Percentiles rank a stretch among this genome's conserved stretches.
These are phyloP conservation scores for Magnaporthiopsis incrustans DNA, from an alignment of 2,329 filamentous ascomycete genomes.

Conservation along the genomic window DNA sequence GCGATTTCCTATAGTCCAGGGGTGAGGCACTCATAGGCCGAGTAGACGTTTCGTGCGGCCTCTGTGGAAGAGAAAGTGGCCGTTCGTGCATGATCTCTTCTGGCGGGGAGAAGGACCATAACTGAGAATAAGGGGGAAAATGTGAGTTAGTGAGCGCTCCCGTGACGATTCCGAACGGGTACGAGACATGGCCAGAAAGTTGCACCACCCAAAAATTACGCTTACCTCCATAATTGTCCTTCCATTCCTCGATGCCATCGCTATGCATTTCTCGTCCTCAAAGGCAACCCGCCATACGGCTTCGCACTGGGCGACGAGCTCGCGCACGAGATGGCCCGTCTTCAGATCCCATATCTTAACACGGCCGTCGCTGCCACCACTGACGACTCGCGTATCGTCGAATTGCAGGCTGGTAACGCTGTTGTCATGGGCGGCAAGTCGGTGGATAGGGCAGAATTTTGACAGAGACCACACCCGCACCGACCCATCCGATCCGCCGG, in stretches of 20 bases:
- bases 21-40: conserved; percentile 45
- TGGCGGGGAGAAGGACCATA: conserved; percentile 91
- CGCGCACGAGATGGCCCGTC: conserved; percentile 81
- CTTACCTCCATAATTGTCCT: conserved; percentile 96
- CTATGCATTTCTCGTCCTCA: conserved; percentile 96
- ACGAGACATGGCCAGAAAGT: background rate
- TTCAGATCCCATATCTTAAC: conserved; percentile 98
- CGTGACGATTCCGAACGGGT: too few species aligned
- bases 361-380: conserved; percentile 90
- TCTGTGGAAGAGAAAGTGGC: conserved; percentile 40
- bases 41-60: conserved; percentile 34
- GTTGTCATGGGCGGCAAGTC: conserved; percentile 93
- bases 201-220: conserved; percentile 9
- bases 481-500: conserved; percentile 90
- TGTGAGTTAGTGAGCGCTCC: background rate
- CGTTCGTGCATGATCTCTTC: conserved; percentile 55
- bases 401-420: conserved; percentile 97
- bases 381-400: conserved; percentile 90
- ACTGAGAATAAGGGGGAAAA: conserved; percentile 38
- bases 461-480: conserved; percentile 94
- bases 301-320: conserved; percentile 84
- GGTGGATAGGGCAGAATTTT: conserved; percentile 85
- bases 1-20: conserved; percentile 32
- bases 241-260: conserved; percentile 76
- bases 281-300: conserved; percentile 98